A percentile compares a stretch with the other conserved stretches of the same genome.
Conservation (phyloP, 2,329 filamentous ascomycete genomes). For the Coccinonectria pachysandricola region DNA sequence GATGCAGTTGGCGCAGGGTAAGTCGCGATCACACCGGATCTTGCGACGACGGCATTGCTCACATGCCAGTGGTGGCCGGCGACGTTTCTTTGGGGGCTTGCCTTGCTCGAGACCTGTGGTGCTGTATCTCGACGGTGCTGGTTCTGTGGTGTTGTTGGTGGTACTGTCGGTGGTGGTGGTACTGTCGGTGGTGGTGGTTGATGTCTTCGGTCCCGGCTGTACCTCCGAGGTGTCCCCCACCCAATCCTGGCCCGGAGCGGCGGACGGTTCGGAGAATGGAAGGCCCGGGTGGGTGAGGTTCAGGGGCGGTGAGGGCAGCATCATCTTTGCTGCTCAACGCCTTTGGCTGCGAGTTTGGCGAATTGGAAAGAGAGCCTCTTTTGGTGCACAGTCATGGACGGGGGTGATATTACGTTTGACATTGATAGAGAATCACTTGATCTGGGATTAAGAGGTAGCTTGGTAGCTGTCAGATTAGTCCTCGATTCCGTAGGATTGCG, state of each 20-base stretch:
- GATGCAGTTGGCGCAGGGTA: conserved; percentile 50
- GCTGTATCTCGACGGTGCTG: neutral
- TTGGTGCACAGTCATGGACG: too few relatives aligned
- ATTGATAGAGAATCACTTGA: too few relatives aligned
- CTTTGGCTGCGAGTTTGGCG: too few relatives aligned
- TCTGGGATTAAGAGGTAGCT: too few relatives aligned
- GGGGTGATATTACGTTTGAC: too few relatives aligned
- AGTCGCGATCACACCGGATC: conserved; percentile 48
- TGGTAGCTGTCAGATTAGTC: too few relatives aligned
- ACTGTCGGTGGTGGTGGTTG: too few relatives aligned
- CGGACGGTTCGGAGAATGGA: conserved; percentile 8
- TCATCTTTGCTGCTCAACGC: neutral
- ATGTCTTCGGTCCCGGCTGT: too few relatives aligned
- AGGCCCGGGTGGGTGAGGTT: conserved; percentile 7
- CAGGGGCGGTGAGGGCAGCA: conserved; percentile 2
- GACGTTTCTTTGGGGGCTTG: conserved; percentile 26
- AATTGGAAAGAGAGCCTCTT: too few relatives aligned
- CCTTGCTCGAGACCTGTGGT: conserved; percentile 1
- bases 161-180: too few relatives aligned
- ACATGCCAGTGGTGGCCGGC: conserved; percentile 38
- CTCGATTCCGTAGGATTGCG: too few relatives aligned
- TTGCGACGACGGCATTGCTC: conserved; percentile 49
- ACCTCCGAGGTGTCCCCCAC: neutral
- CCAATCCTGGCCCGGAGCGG: conserved; percentile 4
- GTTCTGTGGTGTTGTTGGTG: too few relatives aligned